Evolutionary conservation across 2,329 filamentous ascomycete species (phyloP).

Genomic region (Helotiales sp.): DNA sequence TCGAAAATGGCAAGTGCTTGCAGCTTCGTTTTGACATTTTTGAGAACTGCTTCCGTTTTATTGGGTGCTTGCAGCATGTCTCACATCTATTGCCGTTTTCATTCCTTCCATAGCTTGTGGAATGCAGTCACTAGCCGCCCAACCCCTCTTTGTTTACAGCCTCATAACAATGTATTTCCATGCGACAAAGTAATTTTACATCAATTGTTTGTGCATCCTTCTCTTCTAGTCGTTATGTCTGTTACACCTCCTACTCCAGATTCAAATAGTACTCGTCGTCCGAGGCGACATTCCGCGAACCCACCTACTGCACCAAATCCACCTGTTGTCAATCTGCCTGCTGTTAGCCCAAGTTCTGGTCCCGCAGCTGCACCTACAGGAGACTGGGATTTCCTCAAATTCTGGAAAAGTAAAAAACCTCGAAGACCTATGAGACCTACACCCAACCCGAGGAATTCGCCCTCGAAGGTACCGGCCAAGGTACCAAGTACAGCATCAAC

Average conservation of each 20-base stretch:
- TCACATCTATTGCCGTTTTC: slow-evolving; percentile 7
- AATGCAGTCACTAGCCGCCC: slow-evolving; percentile 1
- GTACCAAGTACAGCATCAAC: too few species aligned
- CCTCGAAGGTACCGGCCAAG: neutral
- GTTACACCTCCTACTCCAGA: neutral
- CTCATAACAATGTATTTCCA: neutral
- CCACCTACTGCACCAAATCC: too few species aligned
- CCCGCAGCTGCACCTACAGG: neutral
- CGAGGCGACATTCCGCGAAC: too few species aligned
- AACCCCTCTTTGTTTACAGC: slow-evolving; percentile 5
- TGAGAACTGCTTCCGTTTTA: neutral
- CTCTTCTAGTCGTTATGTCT: neutral
- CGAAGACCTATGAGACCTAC: neutral
- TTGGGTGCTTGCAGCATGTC: neutral
- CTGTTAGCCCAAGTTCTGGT: neutral
- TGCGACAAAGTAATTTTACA: neutral
- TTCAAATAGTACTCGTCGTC: neutral
- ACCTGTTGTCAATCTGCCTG: too few species aligned
- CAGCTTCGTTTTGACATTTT: neutral
- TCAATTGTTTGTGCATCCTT: neutral
- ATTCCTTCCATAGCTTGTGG: slow-evolving; percentile 4
- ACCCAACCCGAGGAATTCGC: neutral
- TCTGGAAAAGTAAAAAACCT: neutral
- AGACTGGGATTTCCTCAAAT: too few species aligned
- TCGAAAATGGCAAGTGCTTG: neutral